Percentiles rank a stretch among this genome's conserved stretches.
Evolutionary conservation across 1,284 basidiomycete species (phyloP).

Genomic region (Pseudozyma hubeiensis): DNA sequence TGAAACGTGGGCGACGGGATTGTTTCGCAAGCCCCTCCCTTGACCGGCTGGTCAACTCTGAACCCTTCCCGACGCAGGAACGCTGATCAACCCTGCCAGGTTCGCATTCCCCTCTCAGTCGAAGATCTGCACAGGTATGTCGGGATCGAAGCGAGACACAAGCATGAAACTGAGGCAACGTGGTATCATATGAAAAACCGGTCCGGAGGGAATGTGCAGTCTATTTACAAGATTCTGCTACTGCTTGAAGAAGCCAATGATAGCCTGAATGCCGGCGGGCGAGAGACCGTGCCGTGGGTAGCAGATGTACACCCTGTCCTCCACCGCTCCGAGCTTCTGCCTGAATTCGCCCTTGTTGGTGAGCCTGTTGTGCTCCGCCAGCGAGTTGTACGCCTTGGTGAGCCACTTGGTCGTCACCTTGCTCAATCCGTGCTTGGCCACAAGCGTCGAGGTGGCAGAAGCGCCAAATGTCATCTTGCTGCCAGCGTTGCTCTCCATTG

Average conservation of each 20-base stretch:
- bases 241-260: constrained; percentile 63
- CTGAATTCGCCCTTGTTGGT: constrained; percentile 65
- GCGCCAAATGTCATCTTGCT: constrained; percentile 70
- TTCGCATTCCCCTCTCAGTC: too few relatives aligned
- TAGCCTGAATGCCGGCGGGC: constrained; percentile 57
- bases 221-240: constrained; percentile 6
- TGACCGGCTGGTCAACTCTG: not conserved
- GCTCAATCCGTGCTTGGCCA: constrained; percentile 59
- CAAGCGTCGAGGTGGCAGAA: constrained; percentile 49
- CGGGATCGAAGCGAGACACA: not conserved
- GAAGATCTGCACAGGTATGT: too few relatives aligned
- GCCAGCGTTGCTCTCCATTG: constrained; percentile 72
- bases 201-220: too few relatives aligned
- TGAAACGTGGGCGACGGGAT: not conserved
- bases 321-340: constrained; percentile 61
- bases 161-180: not conserved
- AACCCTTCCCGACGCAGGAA: not conserved
- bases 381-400: constrained; percentile 51
- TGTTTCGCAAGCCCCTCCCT: not conserved
- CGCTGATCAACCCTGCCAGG: too few relatives aligned
- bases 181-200: constrained; percentile 1
- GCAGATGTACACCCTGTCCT: constrained; percentile 58
- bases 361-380: constrained; percentile 52
- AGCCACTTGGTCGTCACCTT: constrained; percentile 54
- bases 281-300: constrained; percentile 60